A percentile compares a stretch with the other conserved stretches of the same genome.
Conservation (phyloP, 2,329 filamentous ascomycete genomes). For the Ophiostoma novo-ulmi region DNA sequence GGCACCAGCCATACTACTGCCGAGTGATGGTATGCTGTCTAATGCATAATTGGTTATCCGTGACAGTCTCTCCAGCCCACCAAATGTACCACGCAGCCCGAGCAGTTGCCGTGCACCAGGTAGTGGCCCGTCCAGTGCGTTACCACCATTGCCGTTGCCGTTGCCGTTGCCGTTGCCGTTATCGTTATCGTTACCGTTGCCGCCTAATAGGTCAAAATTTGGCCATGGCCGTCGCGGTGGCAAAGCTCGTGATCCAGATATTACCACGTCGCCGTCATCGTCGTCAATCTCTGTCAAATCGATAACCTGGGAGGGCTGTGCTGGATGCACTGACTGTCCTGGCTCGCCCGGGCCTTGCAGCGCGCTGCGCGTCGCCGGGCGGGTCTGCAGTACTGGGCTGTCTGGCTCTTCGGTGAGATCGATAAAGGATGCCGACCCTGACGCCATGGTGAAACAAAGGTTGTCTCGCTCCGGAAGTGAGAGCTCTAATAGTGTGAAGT, state of each 20-base stretch:
- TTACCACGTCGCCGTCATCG: constrained; percentile 1
- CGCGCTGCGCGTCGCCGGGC: background rate
- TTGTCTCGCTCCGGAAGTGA: background rate
- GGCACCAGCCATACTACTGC: background rate
- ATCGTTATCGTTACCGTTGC: background rate
- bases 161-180: background rate
- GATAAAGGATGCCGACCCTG: constrained; percentile 35
- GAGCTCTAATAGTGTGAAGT: no score
- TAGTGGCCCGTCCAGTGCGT: background rate
- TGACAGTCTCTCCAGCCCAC: background rate
- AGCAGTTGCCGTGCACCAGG: background rate
- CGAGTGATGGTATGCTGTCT: background rate
- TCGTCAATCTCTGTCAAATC: constrained; percentile 19
- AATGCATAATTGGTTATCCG: background rate
- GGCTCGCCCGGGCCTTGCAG: background rate
- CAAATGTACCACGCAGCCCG: background rate
- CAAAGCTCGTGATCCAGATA: constrained; percentile 2
- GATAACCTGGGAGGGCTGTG: constrained; percentile 1
- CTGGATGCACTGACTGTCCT: background rate
- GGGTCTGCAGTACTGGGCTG: constrained; percentile 36
- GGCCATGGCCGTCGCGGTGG: background rate
- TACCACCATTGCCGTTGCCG: background rate
- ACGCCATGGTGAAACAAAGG: background rate
- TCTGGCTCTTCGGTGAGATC: constrained; percentile 50
- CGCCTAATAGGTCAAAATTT: background rate